These are phyloP conservation scores for Pilaira anomala DNA, from an alignment of 192 early-diverging fungal species.

Conservation along the genomic window DNA sequence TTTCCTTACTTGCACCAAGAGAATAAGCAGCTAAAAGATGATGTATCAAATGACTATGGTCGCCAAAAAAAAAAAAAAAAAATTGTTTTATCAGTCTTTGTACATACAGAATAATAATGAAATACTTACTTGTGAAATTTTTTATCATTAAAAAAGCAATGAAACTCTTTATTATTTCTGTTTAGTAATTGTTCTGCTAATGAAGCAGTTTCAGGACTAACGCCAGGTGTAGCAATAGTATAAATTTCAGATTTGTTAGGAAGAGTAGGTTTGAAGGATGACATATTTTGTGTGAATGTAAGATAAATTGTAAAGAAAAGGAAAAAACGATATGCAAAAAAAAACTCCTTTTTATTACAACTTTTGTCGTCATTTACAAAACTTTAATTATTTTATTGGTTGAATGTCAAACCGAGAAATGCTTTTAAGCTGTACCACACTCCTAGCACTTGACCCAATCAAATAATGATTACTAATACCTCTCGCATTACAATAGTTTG, in stretches of 20 bases:
- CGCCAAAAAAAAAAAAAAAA: background rate
- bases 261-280: slow-evolving; percentile 3
- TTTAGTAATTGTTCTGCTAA: slow-evolving; percentile 45
- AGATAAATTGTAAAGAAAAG: background rate
- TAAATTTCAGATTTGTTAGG: background rate
- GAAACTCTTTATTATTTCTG: slow-evolving; percentile 47
- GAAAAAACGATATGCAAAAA: background rate
- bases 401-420: too few species aligned
- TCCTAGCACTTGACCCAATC: too few species aligned
- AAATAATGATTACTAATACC: too few species aligned
- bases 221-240: slow-evolving; percentile 38
- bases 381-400: too few species aligned
- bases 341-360: background rate
- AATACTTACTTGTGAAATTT: slow-evolving; percentile 51
- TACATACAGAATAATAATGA: background rate
- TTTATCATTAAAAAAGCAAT: slow-evolving; percentile 52
- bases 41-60: slow-evolving; percentile 46
- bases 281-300: slow-evolving; percentile 6
- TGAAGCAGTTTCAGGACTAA: slow-evolving; percentile 36
- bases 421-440: too few species aligned
- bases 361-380: background rate
- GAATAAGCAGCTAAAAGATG: slow-evolving; percentile 54
- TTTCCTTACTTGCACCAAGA: slow-evolving; percentile 45
- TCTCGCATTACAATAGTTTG: too few species aligned
- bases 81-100: too few species aligned